Conservation (phyloP, 441 rosid genomes). For the Dalechampia spathulata region DNA sequence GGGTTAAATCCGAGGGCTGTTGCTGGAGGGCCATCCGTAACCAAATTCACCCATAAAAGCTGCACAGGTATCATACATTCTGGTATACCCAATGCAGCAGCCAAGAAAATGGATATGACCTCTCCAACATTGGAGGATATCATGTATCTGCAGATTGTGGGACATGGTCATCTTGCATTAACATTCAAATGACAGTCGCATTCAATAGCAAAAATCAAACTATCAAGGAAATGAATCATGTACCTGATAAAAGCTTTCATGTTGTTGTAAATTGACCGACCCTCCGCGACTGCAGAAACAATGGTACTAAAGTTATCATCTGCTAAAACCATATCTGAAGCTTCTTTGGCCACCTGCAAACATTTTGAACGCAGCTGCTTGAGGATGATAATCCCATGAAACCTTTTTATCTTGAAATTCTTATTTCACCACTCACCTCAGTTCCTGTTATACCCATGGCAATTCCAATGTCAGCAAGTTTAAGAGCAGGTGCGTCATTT, state of each 20-base stretch:
- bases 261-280: slow-evolving; percentile 77
- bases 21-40: slow-evolving; percentile 88
- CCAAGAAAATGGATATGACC: slow-evolving; percentile 77
- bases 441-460: slow-evolving; percentile 96
- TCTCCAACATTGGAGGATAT: slow-evolving; percentile 94
- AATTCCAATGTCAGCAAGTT: slow-evolving; percentile 86
- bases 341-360: slow-evolving; percentile 86
- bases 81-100: slow-evolving; percentile 80
- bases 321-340: slow-evolving; percentile 92
- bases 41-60: slow-evolving; percentile 91
- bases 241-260: slow-evolving; percentile 93
- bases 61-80: slow-evolving; percentile 91
- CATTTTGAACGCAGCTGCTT: too few relatives aligned
- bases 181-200: too few relatives aligned
- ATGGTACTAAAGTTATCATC: slow-evolving; percentile 85
- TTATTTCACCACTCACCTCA: slow-evolving; percentile 41
- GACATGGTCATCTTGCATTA: neutral
- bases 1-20: slow-evolving; percentile 92
- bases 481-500: slow-evolving; percentile 91
- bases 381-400: too few relatives aligned
- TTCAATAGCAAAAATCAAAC: too few relatives aligned
- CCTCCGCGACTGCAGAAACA: slow-evolving; percentile 78
- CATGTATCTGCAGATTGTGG: slow-evolving; percentile 59
- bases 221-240: neutral
- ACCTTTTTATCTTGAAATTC: too few relatives aligned